Percentiles rank a stretch among this genome's conserved stretches.
phyloP scores from a whole-genome alignment of 495 filamentous ascomycete genomes.

The Geoglossum glabrum region DNA sequence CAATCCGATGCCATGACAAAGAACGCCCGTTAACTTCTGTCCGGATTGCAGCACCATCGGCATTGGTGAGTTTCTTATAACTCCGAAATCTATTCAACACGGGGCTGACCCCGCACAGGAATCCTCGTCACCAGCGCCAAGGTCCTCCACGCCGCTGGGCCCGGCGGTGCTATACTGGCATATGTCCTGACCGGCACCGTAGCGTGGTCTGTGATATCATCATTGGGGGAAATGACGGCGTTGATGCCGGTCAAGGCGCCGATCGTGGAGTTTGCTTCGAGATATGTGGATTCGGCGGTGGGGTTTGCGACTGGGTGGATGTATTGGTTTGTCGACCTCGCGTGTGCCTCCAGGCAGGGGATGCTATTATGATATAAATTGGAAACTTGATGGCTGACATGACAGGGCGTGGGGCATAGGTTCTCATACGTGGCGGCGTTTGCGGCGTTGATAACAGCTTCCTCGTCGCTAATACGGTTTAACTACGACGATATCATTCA shows the following conservation, averaged over 20 bases:
- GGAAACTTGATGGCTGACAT: too few relatives aligned
- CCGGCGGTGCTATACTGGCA: slow-evolving; percentile 19
- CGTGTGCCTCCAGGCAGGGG: too few relatives aligned
- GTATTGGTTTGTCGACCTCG: too few relatives aligned
- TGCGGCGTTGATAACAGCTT: not conserved
- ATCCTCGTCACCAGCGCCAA: not conserved
- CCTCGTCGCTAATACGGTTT: not conserved
- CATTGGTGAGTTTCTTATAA: not conserved
- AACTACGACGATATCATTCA: not conserved
- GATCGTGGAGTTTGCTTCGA: slow-evolving; percentile 28
- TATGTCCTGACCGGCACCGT: slow-evolving; percentile 26
- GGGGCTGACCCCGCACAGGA: not conserved
- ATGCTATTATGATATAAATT: too few relatives aligned
- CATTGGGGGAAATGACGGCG: slow-evolving; percentile 30
- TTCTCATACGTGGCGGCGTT: not conserved
- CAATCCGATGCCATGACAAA: not conserved
- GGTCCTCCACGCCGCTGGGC: slow-evolving; percentile 12
- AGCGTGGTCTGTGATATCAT: slow-evolving; percentile 29
- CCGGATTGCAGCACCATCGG: not conserved
- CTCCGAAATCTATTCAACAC: not conserved
- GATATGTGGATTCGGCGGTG: slow-evolving; percentile 26
- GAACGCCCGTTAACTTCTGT: not conserved
- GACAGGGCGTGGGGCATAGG: too few relatives aligned
- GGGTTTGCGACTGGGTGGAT: slow-evolving; percentile 33
- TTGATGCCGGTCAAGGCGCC: slow-evolving; percentile 29